phyloP scores from a whole-genome alignment of 106 monocot genomes.

The Acanthochlamys bracteata region DNA sequence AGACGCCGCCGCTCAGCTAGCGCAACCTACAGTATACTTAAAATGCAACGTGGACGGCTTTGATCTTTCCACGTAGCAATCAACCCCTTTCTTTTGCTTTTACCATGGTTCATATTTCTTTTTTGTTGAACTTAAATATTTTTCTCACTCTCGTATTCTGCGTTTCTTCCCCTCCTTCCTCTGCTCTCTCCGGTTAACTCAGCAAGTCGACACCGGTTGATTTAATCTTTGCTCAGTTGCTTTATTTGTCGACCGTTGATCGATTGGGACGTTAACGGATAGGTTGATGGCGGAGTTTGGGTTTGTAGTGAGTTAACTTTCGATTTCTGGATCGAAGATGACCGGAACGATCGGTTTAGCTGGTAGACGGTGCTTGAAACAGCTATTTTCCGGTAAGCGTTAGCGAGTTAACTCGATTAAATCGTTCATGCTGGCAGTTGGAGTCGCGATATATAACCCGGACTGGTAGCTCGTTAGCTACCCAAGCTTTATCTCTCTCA shows the following conservation, averaged over 20 bases:
- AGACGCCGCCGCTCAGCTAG: conserved; percentile 4
- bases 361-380: neutral
- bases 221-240: no score
- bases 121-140: neutral
- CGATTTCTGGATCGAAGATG: no score
- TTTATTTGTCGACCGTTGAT: no score
- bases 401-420: neutral
- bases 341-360: neutral
- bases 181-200: no score
- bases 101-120: neutral
- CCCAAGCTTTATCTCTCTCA: neutral
- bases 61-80: neutral
- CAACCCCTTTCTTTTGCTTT: neutral
- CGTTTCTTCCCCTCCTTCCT: no score
- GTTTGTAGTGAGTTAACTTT: no score
- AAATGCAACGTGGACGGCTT: conserved; percentile 5
- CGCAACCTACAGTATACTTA: conserved; percentile 5
- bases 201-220: no score
- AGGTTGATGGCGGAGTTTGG: no score
- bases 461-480: neutral
- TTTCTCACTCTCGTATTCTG: no score
- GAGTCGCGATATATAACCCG: neutral
- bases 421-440: neutral
- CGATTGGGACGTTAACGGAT: no score
- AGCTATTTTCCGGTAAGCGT: no score